phyloP scores from a whole-genome alignment of 2,329 filamentous ascomycete genomes.

The Leptodontidium sp. region DNA sequence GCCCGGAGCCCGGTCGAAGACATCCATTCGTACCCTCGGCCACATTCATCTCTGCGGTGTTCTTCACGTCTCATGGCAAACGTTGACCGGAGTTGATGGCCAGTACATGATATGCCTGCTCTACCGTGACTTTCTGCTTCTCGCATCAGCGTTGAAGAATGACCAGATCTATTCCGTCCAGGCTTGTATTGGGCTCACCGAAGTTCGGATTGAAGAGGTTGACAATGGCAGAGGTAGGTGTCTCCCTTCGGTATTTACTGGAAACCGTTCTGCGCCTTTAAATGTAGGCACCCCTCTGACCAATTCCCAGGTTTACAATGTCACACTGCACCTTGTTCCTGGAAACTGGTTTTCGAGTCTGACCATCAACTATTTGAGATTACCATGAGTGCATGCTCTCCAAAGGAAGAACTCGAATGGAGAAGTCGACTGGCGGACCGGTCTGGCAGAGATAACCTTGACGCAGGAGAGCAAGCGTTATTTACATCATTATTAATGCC shows the following conservation, averaged over 20 bases:
- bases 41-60: constrained; percentile 83
- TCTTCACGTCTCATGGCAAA: constrained; percentile 84
- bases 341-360: constrained; percentile 88
- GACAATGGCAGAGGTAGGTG: constrained; percentile 77
- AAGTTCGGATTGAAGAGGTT: constrained; percentile 72
- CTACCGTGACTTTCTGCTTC: constrained; percentile 81
- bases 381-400: constrained; percentile 85
- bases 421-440: constrained; percentile 68
- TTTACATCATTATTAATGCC: constrained; percentile 73
- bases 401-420: constrained; percentile 84
- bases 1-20: constrained; percentile 62
- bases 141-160: constrained; percentile 73
- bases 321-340: constrained; percentile 84
- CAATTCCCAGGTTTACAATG: constrained; percentile 77
- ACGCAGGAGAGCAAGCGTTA: constrained; percentile 55
- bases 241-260: background rate
- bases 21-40: constrained; percentile 80
- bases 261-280: background rate
- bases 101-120: constrained; percentile 86
- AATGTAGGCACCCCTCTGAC: constrained; percentile 29
- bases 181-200: constrained; percentile 74
- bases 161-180: constrained; percentile 76
- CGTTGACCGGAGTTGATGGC: constrained; percentile 71
- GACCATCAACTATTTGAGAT: constrained; percentile 82
- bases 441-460: constrained; percentile 58